Evolutionary conservation across 768 basidiomycete species (phyloP), one percentile per base, ranked within the genome.

Genomic region (Wakefieldia striispora): DNA sequence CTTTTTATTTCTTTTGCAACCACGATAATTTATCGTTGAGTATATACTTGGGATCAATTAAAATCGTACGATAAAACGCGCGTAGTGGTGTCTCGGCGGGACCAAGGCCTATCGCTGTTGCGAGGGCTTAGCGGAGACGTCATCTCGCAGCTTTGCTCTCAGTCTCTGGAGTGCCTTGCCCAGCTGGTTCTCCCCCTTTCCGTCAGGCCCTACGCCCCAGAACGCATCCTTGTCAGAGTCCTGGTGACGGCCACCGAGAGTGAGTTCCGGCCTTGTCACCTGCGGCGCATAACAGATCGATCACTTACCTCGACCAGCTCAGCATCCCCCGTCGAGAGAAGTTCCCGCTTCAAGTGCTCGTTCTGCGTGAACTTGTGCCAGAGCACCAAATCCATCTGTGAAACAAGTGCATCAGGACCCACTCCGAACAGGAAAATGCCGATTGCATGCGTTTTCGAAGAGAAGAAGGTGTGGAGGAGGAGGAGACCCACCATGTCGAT

Each of bases 341-440:
- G 64, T 35, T 71, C 55, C 24, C 51, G 47, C 23, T 65, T 67
- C 47, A 76, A 56, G 43, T 66, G 56, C 4, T 54, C 58, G 45
- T 76, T 70, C 58, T 75, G 75, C 39, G 62, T 65, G 57, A 76
- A 75, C 56, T 75, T 75, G 41, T 59, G 55, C 53, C 59, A 64
- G 13, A 76, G 58, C 40, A 74, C 70, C 49, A 66, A 43, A 44
- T 75, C 73, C 72, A 75, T 74, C 67, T 68, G 23, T 46, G 38
- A 24, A 29, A 20, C 21, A 29, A 33, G 14, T 14, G 10, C 37
- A 47, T 52, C 51, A 61, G 19, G 14, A 40, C 46, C 29, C 45
- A 39, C 20, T 12, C 46, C 4, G 26, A 29, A 29, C 29, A 20
- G 43, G 37, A 24, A 27, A 53, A 53, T 11, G 50, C 46, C 19